Evolutionary conservation across 2,329 filamentous ascomycete genomes (phyloP).

Genomic region (Beauveria asiatica): DNA sequence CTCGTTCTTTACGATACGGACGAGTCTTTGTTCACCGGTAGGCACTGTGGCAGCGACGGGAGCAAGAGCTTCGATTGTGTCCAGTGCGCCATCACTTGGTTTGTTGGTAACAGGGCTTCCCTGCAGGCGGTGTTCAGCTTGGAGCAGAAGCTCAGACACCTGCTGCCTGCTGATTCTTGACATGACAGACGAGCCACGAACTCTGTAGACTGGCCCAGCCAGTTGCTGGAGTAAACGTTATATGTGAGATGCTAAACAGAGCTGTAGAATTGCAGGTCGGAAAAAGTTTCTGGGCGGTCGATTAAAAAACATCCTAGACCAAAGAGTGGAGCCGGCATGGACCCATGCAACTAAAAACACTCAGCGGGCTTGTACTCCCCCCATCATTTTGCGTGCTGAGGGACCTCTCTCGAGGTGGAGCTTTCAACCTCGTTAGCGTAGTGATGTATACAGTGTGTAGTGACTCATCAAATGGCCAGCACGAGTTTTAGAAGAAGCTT

Average conservation of each 20-base stretch:
- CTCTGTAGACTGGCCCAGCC: neutral
- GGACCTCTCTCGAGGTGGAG: neutral
- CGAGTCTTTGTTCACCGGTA: constrained; percentile 1
- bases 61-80: constrained; percentile 12
- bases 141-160: constrained; percentile 24
- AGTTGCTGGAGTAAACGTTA: constrained; percentile 9
- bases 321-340: neutral
- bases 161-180: constrained; percentile 22
- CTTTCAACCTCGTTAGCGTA: neutral
- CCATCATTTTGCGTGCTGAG: neutral
- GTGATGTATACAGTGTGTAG: constrained; percentile 2
- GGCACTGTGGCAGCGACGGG: constrained; percentile 12
- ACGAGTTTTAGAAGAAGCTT: neutral
- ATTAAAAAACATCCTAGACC: neutral
- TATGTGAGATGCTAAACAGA: neutral
- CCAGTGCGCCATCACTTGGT: neutral
- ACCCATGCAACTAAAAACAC: no score
- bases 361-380: neutral
- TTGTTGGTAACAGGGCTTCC: neutral
- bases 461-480: neutral
- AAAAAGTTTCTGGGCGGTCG: constrained; percentile 7
- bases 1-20: constrained; percentile 3
- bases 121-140: constrained; percentile 26
- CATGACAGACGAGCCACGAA: constrained; percentile 14
- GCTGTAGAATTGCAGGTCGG: neutral